A percentile compares a stretch with the other conserved stretches of the same genome.
Conservation (phyloP, 192 early-diverging fungal species). For the Umbelopsis ramanniana region DNA sequence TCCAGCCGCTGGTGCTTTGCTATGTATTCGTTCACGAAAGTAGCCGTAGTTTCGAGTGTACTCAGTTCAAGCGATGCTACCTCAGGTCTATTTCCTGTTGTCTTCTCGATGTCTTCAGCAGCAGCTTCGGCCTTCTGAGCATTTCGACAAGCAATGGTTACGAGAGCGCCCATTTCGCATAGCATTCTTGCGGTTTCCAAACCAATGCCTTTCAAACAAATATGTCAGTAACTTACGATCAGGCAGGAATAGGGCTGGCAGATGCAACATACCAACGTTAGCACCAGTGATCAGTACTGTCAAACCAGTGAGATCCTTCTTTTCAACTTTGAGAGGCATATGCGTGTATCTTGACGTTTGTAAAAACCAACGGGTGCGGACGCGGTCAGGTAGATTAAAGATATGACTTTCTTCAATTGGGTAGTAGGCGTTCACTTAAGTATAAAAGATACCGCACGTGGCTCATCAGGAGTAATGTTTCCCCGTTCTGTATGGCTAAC, state of each 20-base stretch:
- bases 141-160: conserved; percentile 35
- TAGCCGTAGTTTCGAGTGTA: conserved; percentile 29
- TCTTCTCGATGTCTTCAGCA: conserved; percentile 6
- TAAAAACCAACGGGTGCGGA: no score
- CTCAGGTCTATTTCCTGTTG: not conserved
- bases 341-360: not conserved
- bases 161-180: conserved; percentile 1
- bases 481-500: no score
- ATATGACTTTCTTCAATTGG: no score
- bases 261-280: conserved; percentile 28
- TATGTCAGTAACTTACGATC: no score
- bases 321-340: not conserved
- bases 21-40: conserved; percentile 35
- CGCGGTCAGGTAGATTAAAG: no score
- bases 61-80: conserved; percentile 11
- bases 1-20: conserved; percentile 38
- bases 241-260: no score
- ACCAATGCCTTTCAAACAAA: conserved; percentile 21
- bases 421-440: no score
- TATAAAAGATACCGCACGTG: no score
- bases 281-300: conserved; percentile 34
- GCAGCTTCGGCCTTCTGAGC: not conserved
- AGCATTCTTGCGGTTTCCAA: conserved; percentile 34
- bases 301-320: conserved; percentile 28
- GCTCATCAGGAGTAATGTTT: no score